Conservation (phyloP, 495 filamentous ascomycete genomes). For the Penicillium silybi region DNA sequence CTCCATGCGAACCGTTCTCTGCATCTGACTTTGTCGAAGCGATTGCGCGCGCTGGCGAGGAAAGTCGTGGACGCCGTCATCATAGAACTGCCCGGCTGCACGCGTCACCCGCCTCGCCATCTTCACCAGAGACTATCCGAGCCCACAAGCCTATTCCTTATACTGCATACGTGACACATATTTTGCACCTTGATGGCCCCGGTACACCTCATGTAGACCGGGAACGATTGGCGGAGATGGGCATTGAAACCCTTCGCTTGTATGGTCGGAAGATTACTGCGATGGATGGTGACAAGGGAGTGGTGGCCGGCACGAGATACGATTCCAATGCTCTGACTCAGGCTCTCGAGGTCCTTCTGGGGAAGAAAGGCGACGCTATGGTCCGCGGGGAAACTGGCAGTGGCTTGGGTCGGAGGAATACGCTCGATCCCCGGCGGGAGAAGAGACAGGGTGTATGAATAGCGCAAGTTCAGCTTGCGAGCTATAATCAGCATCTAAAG, state of each 20-base stretch:
- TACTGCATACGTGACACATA: constrained; percentile 72
- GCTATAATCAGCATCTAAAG: background rate
- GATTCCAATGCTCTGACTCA: constrained; percentile 71
- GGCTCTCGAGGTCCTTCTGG: constrained; percentile 75
- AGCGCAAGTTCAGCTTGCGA: background rate
- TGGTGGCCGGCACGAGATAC: constrained; percentile 58
- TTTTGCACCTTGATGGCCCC: constrained; percentile 73
- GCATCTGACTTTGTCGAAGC: constrained; percentile 77
- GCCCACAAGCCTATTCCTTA: constrained; percentile 25
- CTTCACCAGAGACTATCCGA: constrained; percentile 12
- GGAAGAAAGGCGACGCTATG: constrained; percentile 56
- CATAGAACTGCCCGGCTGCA: constrained; percentile 1
- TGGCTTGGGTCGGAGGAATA: constrained; percentile 65
- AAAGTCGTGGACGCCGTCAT: constrained; percentile 36
- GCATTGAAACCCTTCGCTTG: constrained; percentile 71
- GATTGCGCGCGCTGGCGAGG: constrained; percentile 59
- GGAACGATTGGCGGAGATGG: constrained; percentile 56
- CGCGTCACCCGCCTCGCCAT: background rate
- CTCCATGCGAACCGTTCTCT: constrained; percentile 52
- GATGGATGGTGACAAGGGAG: constrained; percentile 23
- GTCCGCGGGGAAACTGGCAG: constrained; percentile 37
- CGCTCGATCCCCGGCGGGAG: constrained; percentile 45
- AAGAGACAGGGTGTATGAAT: background rate
- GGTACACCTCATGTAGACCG: constrained; percentile 69
- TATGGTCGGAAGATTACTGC: constrained; percentile 62